A percentile compares a stretch with the other conserved stretches of the same genome.
Conservation (phyloP, 1,139 yeast genomes). For the Maudiozyma humilis region DNA sequence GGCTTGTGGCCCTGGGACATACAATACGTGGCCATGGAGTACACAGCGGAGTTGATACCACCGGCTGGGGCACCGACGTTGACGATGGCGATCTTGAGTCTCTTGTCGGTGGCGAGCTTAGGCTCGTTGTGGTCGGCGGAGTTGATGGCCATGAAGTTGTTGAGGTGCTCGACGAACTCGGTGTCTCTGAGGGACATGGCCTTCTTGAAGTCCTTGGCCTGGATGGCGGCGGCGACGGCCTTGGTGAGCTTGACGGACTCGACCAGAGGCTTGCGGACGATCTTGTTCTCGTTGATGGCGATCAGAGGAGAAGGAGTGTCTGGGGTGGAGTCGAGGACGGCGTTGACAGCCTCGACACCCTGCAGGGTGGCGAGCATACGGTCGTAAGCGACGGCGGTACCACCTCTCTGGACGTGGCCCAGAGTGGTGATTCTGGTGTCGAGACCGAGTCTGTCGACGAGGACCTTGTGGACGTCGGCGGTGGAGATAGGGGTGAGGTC, state of each 20-base stretch:
- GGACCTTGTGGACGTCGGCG: constrained; percentile 67
- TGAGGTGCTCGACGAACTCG: constrained; percentile 72
- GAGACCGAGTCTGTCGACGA: constrained; percentile 67
- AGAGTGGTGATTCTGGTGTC: constrained; percentile 92
- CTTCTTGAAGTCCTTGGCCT: constrained; percentile 64
- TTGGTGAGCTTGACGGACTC: constrained; percentile 85
- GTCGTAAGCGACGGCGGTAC: constrained; percentile 92
- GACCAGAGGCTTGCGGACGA: constrained; percentile 72
- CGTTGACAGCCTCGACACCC: constrained; percentile 95
- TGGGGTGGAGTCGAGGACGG: constrained; percentile 80
- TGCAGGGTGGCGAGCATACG: constrained; percentile 86
- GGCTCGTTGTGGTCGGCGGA: constrained; percentile 56
- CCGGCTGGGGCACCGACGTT: constrained; percentile 97
- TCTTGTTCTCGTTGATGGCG: constrained; percentile 79
- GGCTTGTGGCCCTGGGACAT: constrained; percentile 84
- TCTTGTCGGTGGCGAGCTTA: constrained; percentile 42
- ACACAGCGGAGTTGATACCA: constrained; percentile 86
- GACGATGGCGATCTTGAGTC: constrained; percentile 62
- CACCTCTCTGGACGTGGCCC: constrained; percentile 98
- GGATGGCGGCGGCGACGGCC: constrained; percentile 80
- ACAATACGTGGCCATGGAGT: constrained; percentile 87
- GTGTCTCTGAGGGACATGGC: constrained; percentile 86
- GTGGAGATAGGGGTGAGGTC: constrained; percentile 76
- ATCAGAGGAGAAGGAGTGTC: constrained; percentile 94
- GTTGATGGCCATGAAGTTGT: constrained; percentile 61